phyloP scores from a whole-genome alignment of 306 rosid genomes.

The Datisca glomerata region DNA sequence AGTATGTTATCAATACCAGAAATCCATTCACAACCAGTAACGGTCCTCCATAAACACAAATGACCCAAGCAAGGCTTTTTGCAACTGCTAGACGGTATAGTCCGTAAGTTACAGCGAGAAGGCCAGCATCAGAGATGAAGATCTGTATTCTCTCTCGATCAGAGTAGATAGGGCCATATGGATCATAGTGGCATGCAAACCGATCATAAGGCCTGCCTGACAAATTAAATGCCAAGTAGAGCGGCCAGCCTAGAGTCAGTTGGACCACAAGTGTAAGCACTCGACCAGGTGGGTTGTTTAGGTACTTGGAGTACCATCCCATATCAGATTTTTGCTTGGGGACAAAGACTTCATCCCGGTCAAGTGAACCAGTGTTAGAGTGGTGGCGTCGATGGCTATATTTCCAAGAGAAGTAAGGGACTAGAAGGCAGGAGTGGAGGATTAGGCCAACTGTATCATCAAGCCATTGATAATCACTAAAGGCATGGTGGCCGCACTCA shows the following conservation, averaged over 20 bases:
- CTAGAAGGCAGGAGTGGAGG: conserved; percentile 81
- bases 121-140: conserved; percentile 42
- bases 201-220: conserved; percentile 46
- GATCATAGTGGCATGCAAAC: conserved; percentile 81
- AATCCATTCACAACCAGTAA: conserved; percentile 68
- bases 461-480: conserved; percentile 85
- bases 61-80: conserved; percentile 68
- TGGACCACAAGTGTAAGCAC: conserved; percentile 31
- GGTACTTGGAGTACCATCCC: conserved; percentile 55
- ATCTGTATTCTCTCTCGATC: conserved; percentile 71
- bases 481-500: conserved; percentile 98
- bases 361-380: conserved; percentile 81
- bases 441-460: conserved; percentile 84
- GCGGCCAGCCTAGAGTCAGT: conserved; percentile 67
- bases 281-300: conserved; percentile 78
- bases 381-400: conserved; percentile 98
- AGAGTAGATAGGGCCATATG: conserved; percentile 58
- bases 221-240: conserved; percentile 62
- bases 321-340: conserved; percentile 47
- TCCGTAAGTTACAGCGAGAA: conserved; percentile 34
- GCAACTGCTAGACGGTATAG: conserved; percentile 46
- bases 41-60: conserved; percentile 72
- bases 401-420: conserved; percentile 97
- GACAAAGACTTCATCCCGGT: conserved; percentile 88
- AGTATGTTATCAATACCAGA: conserved; percentile 72